phyloP scores from a whole-genome alignment of 2,329 filamentous ascomycete genomes.

The Aaosphaeria arxii region DNA sequence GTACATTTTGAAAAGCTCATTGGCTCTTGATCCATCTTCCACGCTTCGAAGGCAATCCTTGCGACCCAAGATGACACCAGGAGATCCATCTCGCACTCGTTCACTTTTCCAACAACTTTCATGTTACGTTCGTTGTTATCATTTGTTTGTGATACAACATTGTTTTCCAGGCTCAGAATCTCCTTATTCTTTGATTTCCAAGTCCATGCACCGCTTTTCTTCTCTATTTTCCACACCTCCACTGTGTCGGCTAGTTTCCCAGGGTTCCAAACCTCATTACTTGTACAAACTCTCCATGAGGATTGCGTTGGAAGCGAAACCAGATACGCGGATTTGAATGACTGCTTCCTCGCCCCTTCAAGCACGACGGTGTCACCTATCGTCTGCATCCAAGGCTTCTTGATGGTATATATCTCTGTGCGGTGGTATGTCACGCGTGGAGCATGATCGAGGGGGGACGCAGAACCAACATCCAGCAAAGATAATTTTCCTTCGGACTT shows the following conservation, averaged over 20 bases:
- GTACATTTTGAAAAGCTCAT: conserved; percentile 4
- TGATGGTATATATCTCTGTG: conserved; percentile 1
- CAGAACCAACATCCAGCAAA: neutral
- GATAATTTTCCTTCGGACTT: neutral
- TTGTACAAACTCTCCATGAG: neutral
- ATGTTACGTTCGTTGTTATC: neutral
- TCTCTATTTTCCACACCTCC: neutral
- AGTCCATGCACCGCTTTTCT: neutral
- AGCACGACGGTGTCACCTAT: neutral
- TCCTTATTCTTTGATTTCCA: neutral
- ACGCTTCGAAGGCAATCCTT: conserved; percentile 1
- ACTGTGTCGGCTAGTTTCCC: too few relatives aligned
- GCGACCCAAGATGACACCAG: conserved; percentile 3
- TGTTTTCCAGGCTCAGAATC: neutral
- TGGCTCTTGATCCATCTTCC: conserved; percentile 1
- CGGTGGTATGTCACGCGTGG: neutral
- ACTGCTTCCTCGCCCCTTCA: neutral
- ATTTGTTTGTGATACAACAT: neutral
- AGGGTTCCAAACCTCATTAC: neutral
- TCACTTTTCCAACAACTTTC: neutral
- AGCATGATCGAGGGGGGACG: neutral
- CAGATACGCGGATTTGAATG: neutral
- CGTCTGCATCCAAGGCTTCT: neutral
- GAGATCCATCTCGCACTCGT: conserved; percentile 2
- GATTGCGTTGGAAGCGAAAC: neutral